phyloP scores from a whole-genome alignment of 2,329 filamentous ascomycete species.

The Dactylonectria macrodidyma region DNA sequence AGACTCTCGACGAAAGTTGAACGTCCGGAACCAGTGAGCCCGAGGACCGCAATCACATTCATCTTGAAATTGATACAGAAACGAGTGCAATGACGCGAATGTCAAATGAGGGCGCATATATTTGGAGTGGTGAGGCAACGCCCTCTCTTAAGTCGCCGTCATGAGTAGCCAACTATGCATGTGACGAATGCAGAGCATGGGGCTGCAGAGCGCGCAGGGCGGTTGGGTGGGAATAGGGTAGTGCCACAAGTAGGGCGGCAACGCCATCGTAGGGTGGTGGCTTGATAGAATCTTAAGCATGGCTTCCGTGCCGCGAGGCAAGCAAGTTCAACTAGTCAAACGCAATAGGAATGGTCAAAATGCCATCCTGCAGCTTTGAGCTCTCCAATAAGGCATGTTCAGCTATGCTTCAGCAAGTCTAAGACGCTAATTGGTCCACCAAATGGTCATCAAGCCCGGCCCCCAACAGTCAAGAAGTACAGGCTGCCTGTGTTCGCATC shows the following conservation, averaged over 20 bases:
- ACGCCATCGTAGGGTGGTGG: background rate
- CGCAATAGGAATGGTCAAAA: background rate
- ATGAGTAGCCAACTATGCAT: too few species aligned
- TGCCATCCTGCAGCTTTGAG: background rate
- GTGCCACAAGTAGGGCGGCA: background rate
- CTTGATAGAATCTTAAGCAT: background rate
- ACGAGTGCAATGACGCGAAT: too few species aligned
- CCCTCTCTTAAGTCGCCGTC: too few species aligned
- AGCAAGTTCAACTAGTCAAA: background rate
- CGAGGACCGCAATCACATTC: too few species aligned
- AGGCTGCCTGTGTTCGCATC: slow-evolving; percentile 36
- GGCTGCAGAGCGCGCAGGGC: background rate
- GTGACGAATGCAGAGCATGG: too few species aligned
- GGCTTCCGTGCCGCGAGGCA: background rate
- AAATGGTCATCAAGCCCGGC: background rate
- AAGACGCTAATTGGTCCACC: background rate
- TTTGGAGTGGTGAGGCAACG: too few species aligned
- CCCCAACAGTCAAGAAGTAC: slow-evolving; percentile 30
- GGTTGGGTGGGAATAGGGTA: background rate
- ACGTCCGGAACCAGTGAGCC: too few species aligned
- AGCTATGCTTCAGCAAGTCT: background rate
- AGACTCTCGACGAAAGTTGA: too few species aligned
- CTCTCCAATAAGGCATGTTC: background rate
- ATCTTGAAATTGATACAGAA: too few species aligned
- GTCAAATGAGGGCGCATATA: too few species aligned